Evolutionary conservation across 2,329 filamentous ascomycete genomes (phyloP).

Genomic region (Neocatenulostroma microsporum): DNA sequence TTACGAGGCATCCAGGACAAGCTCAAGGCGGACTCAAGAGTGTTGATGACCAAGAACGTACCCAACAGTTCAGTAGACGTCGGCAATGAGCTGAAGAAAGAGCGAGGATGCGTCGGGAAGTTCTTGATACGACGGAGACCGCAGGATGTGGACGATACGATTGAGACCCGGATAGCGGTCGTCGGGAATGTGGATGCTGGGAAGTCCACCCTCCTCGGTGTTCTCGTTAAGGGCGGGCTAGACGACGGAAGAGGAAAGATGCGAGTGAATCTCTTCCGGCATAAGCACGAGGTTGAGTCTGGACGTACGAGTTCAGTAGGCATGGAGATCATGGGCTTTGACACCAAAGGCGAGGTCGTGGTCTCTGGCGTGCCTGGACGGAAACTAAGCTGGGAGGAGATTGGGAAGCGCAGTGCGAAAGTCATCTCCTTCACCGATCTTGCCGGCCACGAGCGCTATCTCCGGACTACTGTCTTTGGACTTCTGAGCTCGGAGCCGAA

Average conservation of each 20-base stretch:
- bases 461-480: constrained; percentile 93
- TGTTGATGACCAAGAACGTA: constrained; percentile 86
- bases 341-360: constrained; percentile 75
- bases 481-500: constrained; percentile 90
- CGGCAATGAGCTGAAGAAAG: constrained; percentile 53
- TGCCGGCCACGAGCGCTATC: constrained; percentile 89
- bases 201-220: constrained; percentile 92
- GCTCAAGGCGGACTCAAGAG: constrained; percentile 64
- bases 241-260: constrained; percentile 93
- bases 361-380: constrained; percentile 74
- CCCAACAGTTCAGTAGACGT: constrained; percentile 64
- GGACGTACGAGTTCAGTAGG: constrained; percentile 93
- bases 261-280: constrained; percentile 88
- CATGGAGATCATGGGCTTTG: constrained; percentile 98
- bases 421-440: constrained; percentile 95
- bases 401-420: constrained; percentile 87
- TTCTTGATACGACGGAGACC: constrained; percentile 72
- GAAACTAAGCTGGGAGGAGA: constrained; percentile 93
- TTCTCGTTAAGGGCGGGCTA: constrained; percentile 88
- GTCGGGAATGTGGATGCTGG: constrained; percentile 97
- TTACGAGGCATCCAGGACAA: constrained; percentile 58
- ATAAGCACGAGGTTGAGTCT: constrained; percentile 96
- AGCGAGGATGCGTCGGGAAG: constrained; percentile 74
- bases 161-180: constrained; percentile 92
- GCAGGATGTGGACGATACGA: constrained; percentile 70